phyloP scores from a whole-genome alignment of 1,284 basidiomycete species.

The Sporisorium sorghi region DNA sequence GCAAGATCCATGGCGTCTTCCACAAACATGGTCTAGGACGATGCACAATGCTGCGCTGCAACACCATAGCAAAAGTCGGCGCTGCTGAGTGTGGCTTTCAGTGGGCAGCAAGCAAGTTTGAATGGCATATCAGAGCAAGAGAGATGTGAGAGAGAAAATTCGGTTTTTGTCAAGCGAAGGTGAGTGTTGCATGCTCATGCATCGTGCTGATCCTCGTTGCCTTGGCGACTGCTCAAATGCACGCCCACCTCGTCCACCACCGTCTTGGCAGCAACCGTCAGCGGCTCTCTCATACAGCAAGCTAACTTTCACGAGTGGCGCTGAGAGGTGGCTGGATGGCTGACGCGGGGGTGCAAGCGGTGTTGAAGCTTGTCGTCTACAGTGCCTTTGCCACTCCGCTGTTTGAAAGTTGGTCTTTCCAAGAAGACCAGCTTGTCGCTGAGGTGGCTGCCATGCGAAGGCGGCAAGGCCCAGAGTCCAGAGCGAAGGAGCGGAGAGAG shows the following conservation, averaged over 20 bases:
- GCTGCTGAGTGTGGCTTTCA: conserved; percentile 6
- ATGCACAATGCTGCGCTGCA: conserved; percentile 5
- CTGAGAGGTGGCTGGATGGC: neutral
- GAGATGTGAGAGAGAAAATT: neutral
- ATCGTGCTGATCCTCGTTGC: neutral
- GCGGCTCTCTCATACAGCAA: neutral
- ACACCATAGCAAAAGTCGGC: neutral
- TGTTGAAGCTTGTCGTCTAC: conserved; percentile 2
- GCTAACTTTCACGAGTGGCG: neutral
- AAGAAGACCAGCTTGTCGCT: too few relatives aligned
- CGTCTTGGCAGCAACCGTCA: neutral
- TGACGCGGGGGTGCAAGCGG: neutral
- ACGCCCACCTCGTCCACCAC: neutral
- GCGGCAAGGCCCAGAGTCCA: too few relatives aligned
- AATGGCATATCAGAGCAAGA: neutral
- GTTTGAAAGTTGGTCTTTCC: neutral
- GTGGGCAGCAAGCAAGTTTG: conserved; percentile 2
- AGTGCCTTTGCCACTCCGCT: neutral
- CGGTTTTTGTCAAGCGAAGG: neutral
- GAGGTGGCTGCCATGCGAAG: too few relatives aligned
- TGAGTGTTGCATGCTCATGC: conserved; percentile 7
- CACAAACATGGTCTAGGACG: neutral
- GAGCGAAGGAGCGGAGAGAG: too few relatives aligned
- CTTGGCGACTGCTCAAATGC: neutral
- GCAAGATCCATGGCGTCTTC: neutral